Percentiles rank a stretch among this genome's conserved stretches.
Evolutionary conservation across 1,139 yeast species (phyloP).

Genomic region (Blastobotrys malaysiensis): DNA sequence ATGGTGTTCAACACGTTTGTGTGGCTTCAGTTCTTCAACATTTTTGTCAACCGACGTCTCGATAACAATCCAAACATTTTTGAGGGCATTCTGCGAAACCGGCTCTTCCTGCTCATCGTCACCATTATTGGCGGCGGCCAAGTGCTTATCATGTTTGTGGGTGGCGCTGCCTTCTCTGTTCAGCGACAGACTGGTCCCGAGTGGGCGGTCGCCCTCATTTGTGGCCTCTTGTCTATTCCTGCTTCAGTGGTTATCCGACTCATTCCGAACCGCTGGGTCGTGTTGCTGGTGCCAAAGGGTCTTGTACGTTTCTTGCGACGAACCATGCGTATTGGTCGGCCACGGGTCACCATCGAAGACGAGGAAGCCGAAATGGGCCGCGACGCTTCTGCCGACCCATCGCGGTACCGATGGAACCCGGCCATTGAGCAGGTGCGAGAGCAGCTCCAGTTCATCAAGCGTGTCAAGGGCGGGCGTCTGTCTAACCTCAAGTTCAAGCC

Average conservation of each 20-base stretch:
- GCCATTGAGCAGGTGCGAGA: constrained; percentile 39
- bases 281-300: constrained; percentile 60
- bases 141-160: constrained; percentile 87
- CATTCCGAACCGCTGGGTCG: constrained; percentile 77
- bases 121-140: constrained; percentile 76
- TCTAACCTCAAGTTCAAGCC: constrained; percentile 33
- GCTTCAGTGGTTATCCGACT: constrained; percentile 69
- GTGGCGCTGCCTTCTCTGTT: constrained; percentile 91
- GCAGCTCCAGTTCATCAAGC: constrained; percentile 34
- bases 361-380: constrained; percentile 21
- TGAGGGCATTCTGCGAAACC: constrained; percentile 73
- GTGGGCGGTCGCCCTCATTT: constrained; percentile 86
- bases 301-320: constrained; percentile 42
- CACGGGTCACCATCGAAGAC: constrained; percentile 21
- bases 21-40: constrained; percentile 94
- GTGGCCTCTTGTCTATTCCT: constrained; percentile 82
- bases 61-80: constrained; percentile 89
- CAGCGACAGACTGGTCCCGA: constrained; percentile 70
- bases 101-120: constrained; percentile 71
- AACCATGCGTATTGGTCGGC: constrained; percentile 36
- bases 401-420: constrained; percentile 35
- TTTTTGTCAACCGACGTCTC: constrained; percentile 83
- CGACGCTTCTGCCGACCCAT: constrained; percentile 17
- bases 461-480: constrained; percentile 39
- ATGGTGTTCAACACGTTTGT: constrained; percentile 94